phyloP scores from a whole-genome alignment of 768 basidiomycete species.

The Termitomyces sp. region DNA sequence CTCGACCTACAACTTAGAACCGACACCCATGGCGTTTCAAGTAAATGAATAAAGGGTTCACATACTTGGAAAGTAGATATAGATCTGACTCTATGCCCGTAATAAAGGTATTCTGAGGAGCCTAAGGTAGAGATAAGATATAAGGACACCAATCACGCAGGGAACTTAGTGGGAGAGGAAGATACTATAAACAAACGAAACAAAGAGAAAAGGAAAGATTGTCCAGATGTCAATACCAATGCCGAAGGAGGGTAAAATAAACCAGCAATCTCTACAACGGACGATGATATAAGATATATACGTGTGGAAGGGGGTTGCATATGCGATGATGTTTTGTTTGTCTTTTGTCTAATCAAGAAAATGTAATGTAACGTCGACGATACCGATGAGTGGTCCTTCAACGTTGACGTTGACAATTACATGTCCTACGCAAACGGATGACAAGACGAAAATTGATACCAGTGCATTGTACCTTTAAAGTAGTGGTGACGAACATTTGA shows the following conservation, averaged over 20 bases:
- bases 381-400: not conserved
- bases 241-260: not conserved
- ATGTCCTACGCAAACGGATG: too few relatives aligned
- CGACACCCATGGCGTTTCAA: too few relatives aligned
- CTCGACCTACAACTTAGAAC: too few relatives aligned
- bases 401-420: too few relatives aligned
- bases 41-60: not conserved
- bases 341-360: too few relatives aligned
- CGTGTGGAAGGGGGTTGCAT: not conserved
- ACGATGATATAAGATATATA: not conserved
- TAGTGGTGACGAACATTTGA: constrained; percentile 3
- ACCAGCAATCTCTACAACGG: not conserved
- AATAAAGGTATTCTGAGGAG: not conserved
- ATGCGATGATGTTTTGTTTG: not conserved
- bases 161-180: too few relatives aligned
- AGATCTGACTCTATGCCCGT: not conserved
- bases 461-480: constrained; percentile 6
- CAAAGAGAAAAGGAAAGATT: not conserved
- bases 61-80: not conserved
- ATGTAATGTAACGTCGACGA: not conserved
- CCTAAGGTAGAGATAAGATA: not conserved
- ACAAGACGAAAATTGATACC: not conserved
- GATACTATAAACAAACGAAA: not conserved
- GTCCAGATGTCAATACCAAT: not conserved
- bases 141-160: not conserved